Base-by-base conservation (phyloP, 768 basidiomycete species). In the Collybia sordida region DNA sequence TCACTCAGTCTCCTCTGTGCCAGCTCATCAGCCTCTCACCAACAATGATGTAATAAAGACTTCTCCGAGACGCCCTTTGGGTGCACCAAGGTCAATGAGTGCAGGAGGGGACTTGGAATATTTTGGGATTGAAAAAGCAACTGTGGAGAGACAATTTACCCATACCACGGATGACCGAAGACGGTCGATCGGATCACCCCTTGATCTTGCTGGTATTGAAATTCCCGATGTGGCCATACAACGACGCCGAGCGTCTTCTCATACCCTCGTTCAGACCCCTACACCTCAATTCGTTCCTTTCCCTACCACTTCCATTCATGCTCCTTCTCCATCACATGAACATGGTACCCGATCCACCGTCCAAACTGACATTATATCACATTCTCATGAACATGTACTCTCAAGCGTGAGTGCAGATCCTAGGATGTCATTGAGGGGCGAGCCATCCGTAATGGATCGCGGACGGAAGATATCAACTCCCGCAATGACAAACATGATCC, bases 31-130 rank as follows among this genome's bases (percentile, higher is more conserved):
- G 22, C 72, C 76, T 24, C 65, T 69, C 17, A 71, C 75, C 35
- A 73, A 70, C 21, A 67, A 72, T 47, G 75, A 78, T 22, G 58
- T 65, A 23, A 49, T 66, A 34, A 31, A 61, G 25, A 54, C 63
- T 48, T 58, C 59, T 49, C 66, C 69, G 15, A 64, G 72, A 49
- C 72, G 69, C 31, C 72, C 69, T 9, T 51, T 72, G 22, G 66
- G 78, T 38, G 74, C 73, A 19, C 68, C 79, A 15, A 76, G 86
- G 48, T 81, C 88, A 17, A 74, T 83, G 71, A 92, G 88, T 60
- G 70, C 85, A 48, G 72, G 70, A 12, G 86, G 86, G 2, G 72
- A 81, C 49, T 61, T 85, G 42, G 84, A 83, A 34, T 72, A 78
- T 54, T 58, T 70, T 43, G 64, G 61, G 14, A 45, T 53, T n/a